These are phyloP conservation scores for Mucor saturninus DNA, from an alignment of 371 early-diverging fungal species.

Conservation along the genomic window DNA sequence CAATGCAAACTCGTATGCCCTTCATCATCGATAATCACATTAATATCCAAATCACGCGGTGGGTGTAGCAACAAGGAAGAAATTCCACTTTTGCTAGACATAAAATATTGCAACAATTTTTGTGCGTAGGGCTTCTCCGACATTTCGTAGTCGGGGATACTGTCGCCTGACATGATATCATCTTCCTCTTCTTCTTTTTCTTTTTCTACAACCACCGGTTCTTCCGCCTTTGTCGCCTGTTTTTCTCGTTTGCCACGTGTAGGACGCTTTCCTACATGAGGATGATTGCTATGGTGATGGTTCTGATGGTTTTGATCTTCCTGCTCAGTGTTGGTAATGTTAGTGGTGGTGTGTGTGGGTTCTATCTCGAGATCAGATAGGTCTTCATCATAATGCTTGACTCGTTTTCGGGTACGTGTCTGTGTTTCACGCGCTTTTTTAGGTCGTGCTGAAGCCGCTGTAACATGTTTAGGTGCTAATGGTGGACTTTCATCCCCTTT, in stretches of 20 bases:
- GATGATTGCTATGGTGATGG: too few species aligned
- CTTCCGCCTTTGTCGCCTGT: too few species aligned
- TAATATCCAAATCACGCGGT: slow-evolving; percentile 73
- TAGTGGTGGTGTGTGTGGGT: background rate
- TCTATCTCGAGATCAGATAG: slow-evolving; percentile 9
- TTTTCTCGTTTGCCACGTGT: too few species aligned
- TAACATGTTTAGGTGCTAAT: slow-evolving; percentile 50
- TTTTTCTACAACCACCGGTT: too few species aligned
- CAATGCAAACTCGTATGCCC: slow-evolving; percentile 96
- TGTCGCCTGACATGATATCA: background rate
- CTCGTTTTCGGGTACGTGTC: slow-evolving; percentile 31
- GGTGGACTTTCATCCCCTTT: slow-evolving; percentile 45
- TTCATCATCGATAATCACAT: slow-evolving; percentile 90
- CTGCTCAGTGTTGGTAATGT: background rate
- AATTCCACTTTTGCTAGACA: slow-evolving; percentile 60
- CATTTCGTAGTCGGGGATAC: slow-evolving; percentile 16
- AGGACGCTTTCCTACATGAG: too few species aligned
- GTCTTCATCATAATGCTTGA: slow-evolving; percentile 32
- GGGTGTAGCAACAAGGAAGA: slow-evolving; percentile 59
- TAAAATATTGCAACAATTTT: slow-evolving; percentile 57
- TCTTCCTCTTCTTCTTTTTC: slow-evolving; percentile 7
- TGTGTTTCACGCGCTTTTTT: slow-evolving; percentile 36
- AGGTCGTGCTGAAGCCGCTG: slow-evolving; percentile 23
- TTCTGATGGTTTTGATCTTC: background rate
- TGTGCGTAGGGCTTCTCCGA: slow-evolving; percentile 40